Base-by-base conservation (phyloP, 2,329 filamentous ascomycete genomes). In the Aspergillus costaricaensis region DNA sequence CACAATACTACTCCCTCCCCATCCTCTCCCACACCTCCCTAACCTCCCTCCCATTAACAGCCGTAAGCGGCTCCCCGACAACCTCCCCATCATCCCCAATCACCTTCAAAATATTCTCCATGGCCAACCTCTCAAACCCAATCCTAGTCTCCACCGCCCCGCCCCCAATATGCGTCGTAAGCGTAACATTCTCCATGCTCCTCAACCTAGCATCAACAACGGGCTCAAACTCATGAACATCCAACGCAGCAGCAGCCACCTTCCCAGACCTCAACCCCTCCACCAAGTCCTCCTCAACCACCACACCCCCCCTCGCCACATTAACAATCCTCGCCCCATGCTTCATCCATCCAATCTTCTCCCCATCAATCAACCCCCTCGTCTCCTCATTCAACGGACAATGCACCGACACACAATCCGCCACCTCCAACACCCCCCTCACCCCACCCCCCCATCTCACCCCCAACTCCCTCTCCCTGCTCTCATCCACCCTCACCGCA, bases 151-250 rank as follows among this genome's bases (percentile, higher is more conserved):
- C 79, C 15, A 82, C 72, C 39, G 77, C 78, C 15, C 80, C 77
- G 2, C 81, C 81, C 1, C 78, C 80, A 44, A 79, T 79, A 70
- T 82, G 81, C 38, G 76, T 76, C 39, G 80, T 72, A 21, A 82
- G 65, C 59, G 79, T 77, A 1, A 82, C 80, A 66, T 80, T 80
- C 1, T 72, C 70, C 67, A 78, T 77, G 36, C 60, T 47, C 6
- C 76, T 74, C 59, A 83, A 65, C 55, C 70, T 71, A 17, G 67
- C 67, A 65, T 81, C 78, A 8, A 86, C 80, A 54, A 79, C 66
- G 0, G 84, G 84, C 65, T 86, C 84, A 60, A 82, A 65, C 5
- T 80, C 80, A 68, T 85, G 82, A 8, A 86, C 84, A 65, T 86
- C 84, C 5, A 86, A 65, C 0, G 81, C 84, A 0, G 81, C 83